Evolutionary conservation across 768 basidiomycete species (phyloP).

Genomic region (Boletus rex-veris): DNA sequence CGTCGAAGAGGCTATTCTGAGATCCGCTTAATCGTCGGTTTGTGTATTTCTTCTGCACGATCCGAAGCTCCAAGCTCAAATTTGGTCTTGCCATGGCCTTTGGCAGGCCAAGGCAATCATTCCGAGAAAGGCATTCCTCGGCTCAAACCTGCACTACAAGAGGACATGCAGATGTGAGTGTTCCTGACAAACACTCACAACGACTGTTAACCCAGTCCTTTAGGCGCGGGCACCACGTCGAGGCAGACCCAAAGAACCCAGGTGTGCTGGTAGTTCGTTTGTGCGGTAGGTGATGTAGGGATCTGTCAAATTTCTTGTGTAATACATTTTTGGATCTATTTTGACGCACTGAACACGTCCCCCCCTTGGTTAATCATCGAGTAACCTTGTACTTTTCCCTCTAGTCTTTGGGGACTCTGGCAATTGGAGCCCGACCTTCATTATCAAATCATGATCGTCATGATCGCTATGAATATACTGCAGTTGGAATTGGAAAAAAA

Average conservation of each 20-base stretch:
- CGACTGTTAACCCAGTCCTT: not conserved
- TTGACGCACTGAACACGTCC: no score
- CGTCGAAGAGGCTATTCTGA: conserved; percentile 56
- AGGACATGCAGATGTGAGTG: conserved; percentile 69
- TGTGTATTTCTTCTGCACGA: conserved; percentile 23
- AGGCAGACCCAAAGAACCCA: conserved; percentile 73
- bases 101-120: conserved; percentile 82
- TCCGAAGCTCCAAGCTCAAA: not conserved
- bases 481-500: not conserved
- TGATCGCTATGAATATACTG: conserved; percentile 10
- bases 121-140: conserved; percentile 73
- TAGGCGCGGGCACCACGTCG: conserved; percentile 68
- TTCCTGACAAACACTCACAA: not conserved
- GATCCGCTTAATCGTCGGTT: conserved; percentile 82
- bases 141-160: conserved; percentile 87
- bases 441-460: conserved; percentile 34
- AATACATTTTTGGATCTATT: no score
- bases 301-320: no score
- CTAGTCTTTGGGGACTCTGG: conserved; percentile 56
- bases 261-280: conserved; percentile 78
- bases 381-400: not conserved
- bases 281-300: not conserved
- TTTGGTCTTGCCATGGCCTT: not conserved
- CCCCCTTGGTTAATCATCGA: not conserved
- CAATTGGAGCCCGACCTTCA: conserved; percentile 44